Conservation (phyloP, 176 grass and related monocot species). For the Oryza punctata region DNA sequence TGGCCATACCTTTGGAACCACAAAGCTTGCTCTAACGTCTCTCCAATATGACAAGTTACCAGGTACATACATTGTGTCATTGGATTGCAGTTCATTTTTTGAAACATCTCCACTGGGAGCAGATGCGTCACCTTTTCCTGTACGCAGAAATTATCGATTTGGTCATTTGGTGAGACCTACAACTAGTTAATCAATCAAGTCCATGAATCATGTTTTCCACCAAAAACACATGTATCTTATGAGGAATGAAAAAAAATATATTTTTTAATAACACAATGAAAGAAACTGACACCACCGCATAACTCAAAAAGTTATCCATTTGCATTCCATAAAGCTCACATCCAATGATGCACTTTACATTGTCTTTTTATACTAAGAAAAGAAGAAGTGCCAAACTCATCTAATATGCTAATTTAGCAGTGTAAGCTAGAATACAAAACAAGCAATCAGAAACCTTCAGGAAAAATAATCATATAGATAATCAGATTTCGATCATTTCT, state of each 20-base stretch:
- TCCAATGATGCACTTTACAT: neutral
- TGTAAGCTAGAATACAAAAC: neutral
- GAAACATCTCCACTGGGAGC: conserved; percentile 58
- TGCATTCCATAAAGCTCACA: neutral
- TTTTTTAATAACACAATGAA: neutral
- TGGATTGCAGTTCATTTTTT: conserved; percentile 54
- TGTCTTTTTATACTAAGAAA: neutral
- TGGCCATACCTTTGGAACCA: conserved; percentile 61
- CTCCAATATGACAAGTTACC: conserved; percentile 73
- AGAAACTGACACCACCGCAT: neutral
- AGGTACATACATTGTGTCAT: conserved; percentile 43
- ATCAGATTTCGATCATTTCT: neutral
- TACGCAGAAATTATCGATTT: conserved; percentile 25
- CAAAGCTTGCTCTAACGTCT: conserved; percentile 90
- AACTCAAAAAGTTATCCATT: neutral
- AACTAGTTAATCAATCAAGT: neutral
- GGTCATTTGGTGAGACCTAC: neutral
- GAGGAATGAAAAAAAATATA: neutral
- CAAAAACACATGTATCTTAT: neutral
- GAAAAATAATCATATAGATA: neutral
- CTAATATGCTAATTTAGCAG: neutral
- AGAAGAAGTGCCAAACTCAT: neutral
- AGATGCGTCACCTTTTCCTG: conserved; percentile 77
- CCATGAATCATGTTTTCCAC: neutral
- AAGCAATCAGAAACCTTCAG: neutral